Conservation (phyloP, 208 protist species). For the Leishmania amazonensis region DNA sequence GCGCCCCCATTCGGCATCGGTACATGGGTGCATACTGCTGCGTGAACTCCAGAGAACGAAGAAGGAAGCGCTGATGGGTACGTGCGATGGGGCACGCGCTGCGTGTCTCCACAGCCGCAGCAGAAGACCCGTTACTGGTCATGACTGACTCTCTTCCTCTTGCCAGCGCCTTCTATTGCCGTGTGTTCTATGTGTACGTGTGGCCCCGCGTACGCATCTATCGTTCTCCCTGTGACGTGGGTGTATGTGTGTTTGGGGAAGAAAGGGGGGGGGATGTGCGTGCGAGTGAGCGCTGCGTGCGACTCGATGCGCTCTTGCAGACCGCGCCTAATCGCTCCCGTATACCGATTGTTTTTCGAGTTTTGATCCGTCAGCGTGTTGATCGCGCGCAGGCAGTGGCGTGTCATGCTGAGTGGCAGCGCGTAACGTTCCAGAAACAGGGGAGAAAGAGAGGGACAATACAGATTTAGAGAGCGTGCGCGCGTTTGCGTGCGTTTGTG, state of each 20-base stretch:
- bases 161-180: background rate
- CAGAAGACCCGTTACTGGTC: background rate
- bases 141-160: background rate
- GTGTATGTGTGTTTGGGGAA: background rate
- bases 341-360: background rate
- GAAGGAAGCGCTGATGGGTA: constrained; percentile 83
- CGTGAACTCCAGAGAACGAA: constrained; percentile 70
- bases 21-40: constrained; percentile 91
- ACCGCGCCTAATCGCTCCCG: background rate
- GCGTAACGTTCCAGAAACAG: background rate
- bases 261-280: background rate
- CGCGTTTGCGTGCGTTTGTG: background rate
- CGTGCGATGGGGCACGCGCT: constrained; percentile 60
- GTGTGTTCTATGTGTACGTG: background rate
- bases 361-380: background rate
- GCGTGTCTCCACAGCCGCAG: constrained; percentile 35
- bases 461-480: background rate
- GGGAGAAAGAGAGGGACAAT: background rate
- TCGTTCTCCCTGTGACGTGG: background rate
- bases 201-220: background rate
- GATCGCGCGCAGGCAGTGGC: background rate
- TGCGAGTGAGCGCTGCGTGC: background rate
- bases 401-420: background rate
- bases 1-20: constrained; percentile 58
- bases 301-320: background rate